Evolutionary conservation across 371 early-diverging fungal species (phyloP), one percentile per base, ranked within the genome.

Genomic region (Mortierella sp.): DNA sequence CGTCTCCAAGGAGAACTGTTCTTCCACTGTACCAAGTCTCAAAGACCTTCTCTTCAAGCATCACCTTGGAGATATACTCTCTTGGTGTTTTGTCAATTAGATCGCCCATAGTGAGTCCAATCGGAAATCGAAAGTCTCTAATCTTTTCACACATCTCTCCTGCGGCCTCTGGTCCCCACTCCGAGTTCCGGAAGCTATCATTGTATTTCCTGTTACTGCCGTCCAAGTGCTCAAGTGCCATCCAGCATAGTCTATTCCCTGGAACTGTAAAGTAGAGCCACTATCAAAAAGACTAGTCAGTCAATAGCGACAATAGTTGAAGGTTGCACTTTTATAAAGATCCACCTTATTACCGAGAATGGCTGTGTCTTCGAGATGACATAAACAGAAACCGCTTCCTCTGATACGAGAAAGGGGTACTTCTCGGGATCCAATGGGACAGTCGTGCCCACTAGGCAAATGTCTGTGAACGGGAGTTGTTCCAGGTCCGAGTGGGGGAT

Each of bases 211-310:
- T 18, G 23, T 23, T 44, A 1, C 25, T 21, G 21, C 57, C 56
- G 46, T 57, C 58, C 25, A 46, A 16, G 48, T 71, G 71, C 6
- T 56, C n/a, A 21, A 61, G 47, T 5, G 64, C 48, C 25, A 53
- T 65, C 71, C 71, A 71, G 29, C 71, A 71, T 30, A 71, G 52
- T 25, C 59, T 29, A 25, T 71, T 71, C 19, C 45, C 43, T 16
- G 71, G 60, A 0, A 71, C 50, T 16, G 53, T 71, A 18, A 55
- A 18, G 4, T 60, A 56, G 0, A 60, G 58, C 71, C 71, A 71
- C 65, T 71, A 57, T 28, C 7, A 29, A n/a, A 14, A 15, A 3
- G 64, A 56, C 28, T 12, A 51, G 19, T 16, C 51, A 37, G 14
- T 29, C 21, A 15, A 53, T 43, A 28, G 4, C 15, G 56, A 48